phyloP scores from a whole-genome alignment of 495 filamentous ascomycete species.

The Hyaloscypha finlandica region DNA sequence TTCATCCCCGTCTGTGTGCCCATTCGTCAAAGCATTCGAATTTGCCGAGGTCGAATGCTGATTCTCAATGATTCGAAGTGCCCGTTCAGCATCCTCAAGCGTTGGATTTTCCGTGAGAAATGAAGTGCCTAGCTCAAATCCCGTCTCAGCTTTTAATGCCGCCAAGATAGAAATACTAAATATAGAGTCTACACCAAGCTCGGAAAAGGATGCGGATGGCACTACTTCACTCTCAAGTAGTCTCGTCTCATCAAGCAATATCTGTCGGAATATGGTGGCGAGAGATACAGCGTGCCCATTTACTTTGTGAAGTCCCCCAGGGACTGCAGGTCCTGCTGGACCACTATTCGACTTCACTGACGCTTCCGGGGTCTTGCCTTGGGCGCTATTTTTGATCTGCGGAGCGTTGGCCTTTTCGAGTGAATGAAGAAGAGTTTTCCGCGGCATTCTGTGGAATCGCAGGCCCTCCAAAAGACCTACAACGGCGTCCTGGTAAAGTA shows the following conservation, averaged over 20 bases:
- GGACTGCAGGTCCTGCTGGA: too few species aligned
- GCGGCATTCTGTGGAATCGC: too few species aligned
- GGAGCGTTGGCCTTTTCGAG: too few species aligned
- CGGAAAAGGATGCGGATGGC: conserved; percentile 49
- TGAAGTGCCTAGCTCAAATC: conserved; percentile 44
- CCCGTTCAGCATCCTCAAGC: conserved; percentile 45
- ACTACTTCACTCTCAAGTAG: conserved; percentile 37
- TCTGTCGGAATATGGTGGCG: neutral
- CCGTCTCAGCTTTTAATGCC: conserved; percentile 57
- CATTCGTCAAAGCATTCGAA: neutral
- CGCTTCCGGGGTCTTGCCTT: too few species aligned
- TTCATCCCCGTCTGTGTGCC: neutral
- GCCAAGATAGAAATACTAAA: conserved; percentile 56
- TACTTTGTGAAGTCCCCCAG: too few species aligned
- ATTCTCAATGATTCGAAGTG: conserved; percentile 41
- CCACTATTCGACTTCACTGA: too few species aligned
- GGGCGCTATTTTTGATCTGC: too few species aligned
- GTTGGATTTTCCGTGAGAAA: conserved; percentile 37
- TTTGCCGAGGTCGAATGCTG: neutral
- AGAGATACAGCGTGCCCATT: too few species aligned
- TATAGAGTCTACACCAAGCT: conserved; percentile 60
- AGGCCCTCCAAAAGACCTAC: too few species aligned
- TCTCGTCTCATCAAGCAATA: neutral
- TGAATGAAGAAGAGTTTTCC: too few species aligned
- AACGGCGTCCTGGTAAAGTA: too few species aligned